Evolutionary conservation across 2,329 filamentous ascomycete species (phyloP), one percentile per base, ranked within the genome.

Genomic region (Rutstroemia sp.): DNA sequence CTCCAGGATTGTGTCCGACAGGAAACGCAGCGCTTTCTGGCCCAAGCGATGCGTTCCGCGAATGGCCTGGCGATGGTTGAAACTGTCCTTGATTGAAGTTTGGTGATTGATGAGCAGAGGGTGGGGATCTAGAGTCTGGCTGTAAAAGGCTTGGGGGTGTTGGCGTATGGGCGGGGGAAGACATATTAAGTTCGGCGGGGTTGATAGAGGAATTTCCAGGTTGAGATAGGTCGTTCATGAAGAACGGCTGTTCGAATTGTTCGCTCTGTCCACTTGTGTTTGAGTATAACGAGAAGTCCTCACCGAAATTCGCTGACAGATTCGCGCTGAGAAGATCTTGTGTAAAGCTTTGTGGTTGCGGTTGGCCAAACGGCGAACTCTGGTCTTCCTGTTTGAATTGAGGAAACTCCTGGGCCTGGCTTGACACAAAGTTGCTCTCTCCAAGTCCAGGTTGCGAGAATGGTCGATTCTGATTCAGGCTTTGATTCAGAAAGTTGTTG

Each of bases 251-350:
- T 65, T 81, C 81, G 66, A 84, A 82, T 65, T 82, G 80, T 60
- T 83, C 78, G 60, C 76, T 74, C 50, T 72, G 73, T 57, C 76
- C 73, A 63, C 77, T 74, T 50, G 76, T 72, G 8, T 76, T 69
- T 4, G 83, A 79, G 65, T 87, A 89, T 64, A 88, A 76, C 50
- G 82, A 80, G 68, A 86, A 86, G 71, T 88, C 83, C 65, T 75
- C 73, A 67, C 73, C 73, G 60, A 82, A 79, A 60, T 76, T 78
- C 17, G 76, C 69, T 17, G 75, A 72, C 38, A 83, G 65, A 61
- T 76, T 79, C 17, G 78, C 69, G 44, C 76, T 73, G 44, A 84
- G 67, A 57, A 76, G 71, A 56, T 70, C 70, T 61, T 77, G 73
- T 9, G 72, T 68, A 58, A 77, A 82, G 58, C 71, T 73, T 59